Percentiles rank a stretch among this genome's conserved stretches.
Conservation (phyloP, 140 eudicot species). For the Ambrosia hybrid region DNA sequence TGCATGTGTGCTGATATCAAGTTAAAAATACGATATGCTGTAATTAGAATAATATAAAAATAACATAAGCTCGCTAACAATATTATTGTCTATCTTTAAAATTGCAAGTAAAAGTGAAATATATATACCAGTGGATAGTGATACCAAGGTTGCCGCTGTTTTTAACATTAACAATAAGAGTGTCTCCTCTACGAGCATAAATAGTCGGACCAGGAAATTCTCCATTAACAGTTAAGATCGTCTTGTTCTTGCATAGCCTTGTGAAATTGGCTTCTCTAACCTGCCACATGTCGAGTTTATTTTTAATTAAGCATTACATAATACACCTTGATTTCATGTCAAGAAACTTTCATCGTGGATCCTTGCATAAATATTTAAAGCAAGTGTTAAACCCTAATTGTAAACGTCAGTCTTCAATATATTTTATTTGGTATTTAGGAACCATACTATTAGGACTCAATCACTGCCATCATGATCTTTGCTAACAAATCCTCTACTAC, state of each 20-base stretch:
- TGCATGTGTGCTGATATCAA: neutral
- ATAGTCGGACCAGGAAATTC: conserved; percentile 65
- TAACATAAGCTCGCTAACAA: neutral
- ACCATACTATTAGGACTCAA: too few species aligned
- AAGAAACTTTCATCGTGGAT: neutral
- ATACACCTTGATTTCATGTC: neutral
- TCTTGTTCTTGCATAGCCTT: conserved; percentile 51
- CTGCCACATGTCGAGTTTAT: conserved; percentile 27
- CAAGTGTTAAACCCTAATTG: neutral
- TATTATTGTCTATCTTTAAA: neutral
- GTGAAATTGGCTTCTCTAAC: conserved; percentile 49
- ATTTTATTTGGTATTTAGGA: too few species aligned
- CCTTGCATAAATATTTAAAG: neutral
- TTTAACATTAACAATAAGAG: conserved; percentile 39
- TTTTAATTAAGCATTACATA: too few species aligned
- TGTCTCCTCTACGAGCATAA: conserved; percentile 56
- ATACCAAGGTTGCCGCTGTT: conserved; percentile 50
- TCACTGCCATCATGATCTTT: too few species aligned
- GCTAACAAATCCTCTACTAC: too few species aligned
- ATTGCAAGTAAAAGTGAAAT: neutral
- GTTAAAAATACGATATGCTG: too few species aligned
- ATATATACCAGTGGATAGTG: conserved; percentile 59
- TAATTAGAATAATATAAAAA: too few species aligned
- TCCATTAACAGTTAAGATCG: conserved; percentile 60
- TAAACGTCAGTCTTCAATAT: too few species aligned